These are phyloP conservation scores for Saksenaea oblongispora DNA, from an alignment of 371 early-diverging fungal genomes.

Conservation along the genomic window DNA sequence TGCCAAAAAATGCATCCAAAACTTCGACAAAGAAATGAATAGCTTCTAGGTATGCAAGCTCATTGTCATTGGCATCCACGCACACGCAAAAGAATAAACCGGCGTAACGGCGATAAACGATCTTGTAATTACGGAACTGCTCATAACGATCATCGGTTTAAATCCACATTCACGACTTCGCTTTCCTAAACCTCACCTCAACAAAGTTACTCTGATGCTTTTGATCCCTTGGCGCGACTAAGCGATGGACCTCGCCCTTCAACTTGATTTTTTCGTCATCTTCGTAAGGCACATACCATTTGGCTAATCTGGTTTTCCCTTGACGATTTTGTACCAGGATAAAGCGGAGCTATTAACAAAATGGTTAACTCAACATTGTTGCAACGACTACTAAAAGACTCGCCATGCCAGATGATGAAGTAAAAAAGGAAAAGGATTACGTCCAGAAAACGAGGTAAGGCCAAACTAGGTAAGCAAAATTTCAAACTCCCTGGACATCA, in stretches of 20 bases:
- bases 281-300: conserved; percentile 94
- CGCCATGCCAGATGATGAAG: neutral
- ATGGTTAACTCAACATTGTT: neutral
- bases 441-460: neutral
- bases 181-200: conserved; percentile 62
- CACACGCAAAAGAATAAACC: conserved; percentile 97
- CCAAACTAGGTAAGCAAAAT: neutral
- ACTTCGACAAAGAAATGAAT: conserved; percentile 99
- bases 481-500: neutral
- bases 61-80: conserved; percentile 96
- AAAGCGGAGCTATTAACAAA: conserved; percentile 80
- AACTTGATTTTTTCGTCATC: conserved; percentile 93
- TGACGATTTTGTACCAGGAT: conserved; percentile 97
- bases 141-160: neutral
- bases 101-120: conserved; percentile 97
- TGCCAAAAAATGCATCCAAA: conserved; percentile 95
- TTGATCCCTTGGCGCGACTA: conserved; percentile 94
- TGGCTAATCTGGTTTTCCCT: conserved; percentile 95
- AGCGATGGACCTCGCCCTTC: conserved; percentile 92
- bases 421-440: neutral
- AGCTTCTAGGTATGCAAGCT: conserved; percentile 90
- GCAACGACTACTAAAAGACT: neutral
- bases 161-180: neutral
- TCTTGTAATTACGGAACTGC: conserved; percentile 90
- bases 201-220: conserved; percentile 96